phyloP scores from a whole-genome alignment of 2,329 filamentous ascomycete genomes.

The Dactylellina haptotyla region DNA sequence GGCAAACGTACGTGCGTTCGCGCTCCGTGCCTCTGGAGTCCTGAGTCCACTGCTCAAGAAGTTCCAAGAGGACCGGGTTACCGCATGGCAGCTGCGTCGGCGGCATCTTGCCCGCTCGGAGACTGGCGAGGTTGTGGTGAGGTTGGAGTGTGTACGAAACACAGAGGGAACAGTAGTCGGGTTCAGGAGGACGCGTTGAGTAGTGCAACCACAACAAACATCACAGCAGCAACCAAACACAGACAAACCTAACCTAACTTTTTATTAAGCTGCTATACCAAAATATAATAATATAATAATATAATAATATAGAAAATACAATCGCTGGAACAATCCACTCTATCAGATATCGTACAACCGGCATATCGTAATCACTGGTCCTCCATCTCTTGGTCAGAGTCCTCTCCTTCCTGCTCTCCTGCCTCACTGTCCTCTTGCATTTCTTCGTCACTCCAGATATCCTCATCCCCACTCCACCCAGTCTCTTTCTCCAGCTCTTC shows the following conservation, averaged over 20 bases:
- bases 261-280: not conserved
- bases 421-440: slow-evolving; percentile 46
- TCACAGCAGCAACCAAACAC: slow-evolving; percentile 20
- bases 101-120: slow-evolving; percentile 1
- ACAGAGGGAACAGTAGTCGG: not conserved
- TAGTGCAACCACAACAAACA: slow-evolving; percentile 24
- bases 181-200: slow-evolving; percentile 28
- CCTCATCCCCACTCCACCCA: slow-evolving; percentile 52
- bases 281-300: not conserved
- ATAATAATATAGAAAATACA: not conserved
- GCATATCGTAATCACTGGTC: slow-evolving; percentile 16
- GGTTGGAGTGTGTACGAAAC: too few species aligned
- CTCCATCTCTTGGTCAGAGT: slow-evolving; percentile 47
- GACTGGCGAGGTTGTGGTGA: not conserved
- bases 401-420: slow-evolving; percentile 31
- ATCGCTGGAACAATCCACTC: not conserved
- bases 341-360: slow-evolving; percentile 24
- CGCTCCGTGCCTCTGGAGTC: slow-evolving; percentile 65
- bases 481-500: slow-evolving; percentile 57
- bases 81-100: slow-evolving; percentile 63
- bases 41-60: slow-evolving; percentile 82
- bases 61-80: slow-evolving; percentile 76
- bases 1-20: slow-evolving; percentile 27
- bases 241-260: not conserved
- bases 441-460: slow-evolving; percentile 52